Evolutionary conservation across 768 basidiomycete species (phyloP).

Genomic region (Trametes elegans): DNA sequence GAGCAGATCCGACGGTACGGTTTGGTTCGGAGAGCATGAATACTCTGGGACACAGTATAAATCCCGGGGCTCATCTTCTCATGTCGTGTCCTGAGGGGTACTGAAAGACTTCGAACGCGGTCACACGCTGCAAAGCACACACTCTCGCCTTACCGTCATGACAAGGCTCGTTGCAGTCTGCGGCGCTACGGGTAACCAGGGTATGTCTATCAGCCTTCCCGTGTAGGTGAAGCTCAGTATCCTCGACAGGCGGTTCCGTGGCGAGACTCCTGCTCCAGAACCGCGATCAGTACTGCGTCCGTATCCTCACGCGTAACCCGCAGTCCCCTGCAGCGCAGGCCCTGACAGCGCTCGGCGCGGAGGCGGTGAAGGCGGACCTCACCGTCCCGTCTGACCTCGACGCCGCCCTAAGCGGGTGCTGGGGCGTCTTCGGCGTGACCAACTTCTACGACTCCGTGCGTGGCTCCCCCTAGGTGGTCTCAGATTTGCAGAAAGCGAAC

Average conservation of each 20-base stretch:
- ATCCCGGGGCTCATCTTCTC: too few species aligned
- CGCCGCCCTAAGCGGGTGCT: constrained; percentile 16
- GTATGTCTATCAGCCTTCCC: neutral
- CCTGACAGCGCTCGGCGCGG: constrained; percentile 13
- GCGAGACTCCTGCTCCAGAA: constrained; percentile 17
- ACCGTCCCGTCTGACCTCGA: constrained; percentile 13
- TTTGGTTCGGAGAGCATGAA: too few species aligned
- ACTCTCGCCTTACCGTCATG: neutral
- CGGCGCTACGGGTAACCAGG: constrained; percentile 23
- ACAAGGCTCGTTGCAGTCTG: constrained; percentile 18
- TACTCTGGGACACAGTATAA: too few species aligned
- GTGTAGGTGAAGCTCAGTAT: neutral
- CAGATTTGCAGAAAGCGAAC: neutral
- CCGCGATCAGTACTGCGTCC: constrained; percentile 16
- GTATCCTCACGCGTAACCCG: constrained; percentile 19
- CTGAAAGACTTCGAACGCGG: too few species aligned
- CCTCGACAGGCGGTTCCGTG: constrained; percentile 17
- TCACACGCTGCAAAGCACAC: too few species aligned
- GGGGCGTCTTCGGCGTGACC: constrained; percentile 23
- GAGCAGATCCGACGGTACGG: too few species aligned
- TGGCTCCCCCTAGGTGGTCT: neutral
- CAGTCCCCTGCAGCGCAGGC: constrained; percentile 9
- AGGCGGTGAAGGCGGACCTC: constrained; percentile 19
- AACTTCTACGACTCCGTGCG: constrained; percentile 23
- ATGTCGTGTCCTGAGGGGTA: too few species aligned